phyloP scores from a whole-genome alignment of 805 yeast species.

The Wickerhamiella bombiphila region DNA sequence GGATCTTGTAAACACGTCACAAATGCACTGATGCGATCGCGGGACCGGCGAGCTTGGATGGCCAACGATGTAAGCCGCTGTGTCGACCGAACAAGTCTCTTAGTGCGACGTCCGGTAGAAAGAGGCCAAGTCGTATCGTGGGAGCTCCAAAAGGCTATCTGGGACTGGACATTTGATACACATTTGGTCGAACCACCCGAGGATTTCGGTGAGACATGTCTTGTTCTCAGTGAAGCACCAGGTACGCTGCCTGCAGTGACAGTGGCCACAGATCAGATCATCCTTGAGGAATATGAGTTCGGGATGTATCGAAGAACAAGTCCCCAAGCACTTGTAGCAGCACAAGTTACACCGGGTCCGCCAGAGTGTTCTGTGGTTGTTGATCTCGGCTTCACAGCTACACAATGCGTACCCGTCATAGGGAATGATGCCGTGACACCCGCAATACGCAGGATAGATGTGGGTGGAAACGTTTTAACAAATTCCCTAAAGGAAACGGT shows the following conservation, averaged over 20 bases:
- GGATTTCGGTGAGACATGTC: conserved; percentile 36
- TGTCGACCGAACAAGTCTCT: conserved; percentile 59
- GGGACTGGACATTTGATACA: conserved; percentile 63
- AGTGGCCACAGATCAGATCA: conserved; percentile 73
- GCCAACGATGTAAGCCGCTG: conserved; percentile 56
- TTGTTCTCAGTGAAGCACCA: conserved; percentile 68
- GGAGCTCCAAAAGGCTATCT: conserved; percentile 76
- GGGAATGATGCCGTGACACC: conserved; percentile 67
- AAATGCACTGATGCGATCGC: conserved; percentile 60
- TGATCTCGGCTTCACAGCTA: conserved; percentile 78
- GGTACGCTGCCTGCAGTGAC: conserved; percentile 70
- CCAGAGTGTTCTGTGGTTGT: conserved; percentile 71
- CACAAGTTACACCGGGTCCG: neutral
- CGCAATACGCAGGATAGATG: conserved; percentile 62
- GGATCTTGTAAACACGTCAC: conserved; percentile 37
- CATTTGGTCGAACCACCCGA: conserved; percentile 5
- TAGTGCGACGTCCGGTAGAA: conserved; percentile 69
- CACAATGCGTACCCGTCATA: conserved; percentile 79
- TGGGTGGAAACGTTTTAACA: conserved; percentile 76
- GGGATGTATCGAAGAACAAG: conserved; percentile 53
- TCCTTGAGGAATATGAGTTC: conserved; percentile 89
- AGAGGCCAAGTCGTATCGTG: conserved; percentile 81
- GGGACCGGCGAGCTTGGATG: conserved; percentile 56
- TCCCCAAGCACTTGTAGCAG: conserved; percentile 10
- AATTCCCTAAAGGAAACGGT: conserved; percentile 73